Percentiles rank a stretch among this genome's conserved stretches.
These are phyloP conservation scores for Scheffersomyces lignicola DNA, from an alignment of 1,139 yeast genomes.

Conservation along the genomic window DNA sequence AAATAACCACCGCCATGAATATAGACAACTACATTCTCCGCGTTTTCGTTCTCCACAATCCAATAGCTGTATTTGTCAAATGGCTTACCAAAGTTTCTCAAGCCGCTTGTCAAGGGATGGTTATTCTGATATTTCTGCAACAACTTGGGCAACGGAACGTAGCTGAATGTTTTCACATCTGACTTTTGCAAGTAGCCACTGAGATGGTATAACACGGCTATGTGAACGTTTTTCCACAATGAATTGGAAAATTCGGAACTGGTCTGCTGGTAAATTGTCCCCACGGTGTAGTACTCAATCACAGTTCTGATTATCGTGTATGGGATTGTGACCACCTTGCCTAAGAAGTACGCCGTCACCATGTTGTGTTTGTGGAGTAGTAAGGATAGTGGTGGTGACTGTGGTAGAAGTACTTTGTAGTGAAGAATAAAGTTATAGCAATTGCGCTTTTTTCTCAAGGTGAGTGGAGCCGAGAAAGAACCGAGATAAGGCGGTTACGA, in stretches of 20 bases:
- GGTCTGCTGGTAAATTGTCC: slow-evolving; percentile 32
- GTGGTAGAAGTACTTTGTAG: too few species aligned
- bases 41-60: slow-evolving; percentile 10
- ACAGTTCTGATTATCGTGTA: slow-evolving; percentile 18
- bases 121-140: slow-evolving; percentile 8
- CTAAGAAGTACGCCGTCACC: slow-evolving; percentile 11
- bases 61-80: slow-evolving; percentile 30
- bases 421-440: too few species aligned
- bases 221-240: slow-evolving; percentile 29
- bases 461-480: too few species aligned
- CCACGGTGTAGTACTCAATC: slow-evolving; percentile 30
- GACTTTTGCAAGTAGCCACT: slow-evolving; percentile 19
- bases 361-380: too few species aligned
- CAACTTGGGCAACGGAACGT: slow-evolving; percentile 12
- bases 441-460: too few species aligned
- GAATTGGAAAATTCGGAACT: slow-evolving; percentile 29
- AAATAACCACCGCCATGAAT: slow-evolving; percentile 49
- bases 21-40: slow-evolving; percentile 14
- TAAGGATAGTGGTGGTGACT: too few species aligned
- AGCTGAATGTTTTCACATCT: slow-evolving; percentile 13
- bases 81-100: slow-evolving; percentile 25
- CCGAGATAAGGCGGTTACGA: too few species aligned
- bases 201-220: slow-evolving; percentile 27
- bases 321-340: slow-evolving; percentile 18
- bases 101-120: slow-evolving; percentile 12